Conservation (phyloP, 2,329 filamentous ascomycete species). For the Cercospora sp. region DNA sequence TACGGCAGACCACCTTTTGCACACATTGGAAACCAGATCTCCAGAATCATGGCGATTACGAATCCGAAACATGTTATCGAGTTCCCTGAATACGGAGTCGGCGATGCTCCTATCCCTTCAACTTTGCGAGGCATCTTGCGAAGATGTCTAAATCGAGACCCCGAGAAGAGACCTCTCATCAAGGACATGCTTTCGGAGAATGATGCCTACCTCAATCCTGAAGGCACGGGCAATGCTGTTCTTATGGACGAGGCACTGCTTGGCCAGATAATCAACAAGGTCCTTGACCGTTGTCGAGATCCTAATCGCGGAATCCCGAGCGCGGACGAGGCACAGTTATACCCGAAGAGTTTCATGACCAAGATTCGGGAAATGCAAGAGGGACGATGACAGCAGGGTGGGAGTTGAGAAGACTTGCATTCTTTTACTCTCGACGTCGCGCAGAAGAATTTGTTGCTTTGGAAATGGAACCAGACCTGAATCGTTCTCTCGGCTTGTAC, state of each 20-base stretch:
- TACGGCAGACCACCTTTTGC: conserved; percentile 96
- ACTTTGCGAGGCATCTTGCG: conserved; percentile 58
- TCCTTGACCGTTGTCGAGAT: conserved; percentile 61
- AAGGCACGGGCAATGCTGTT: conserved; percentile 50
- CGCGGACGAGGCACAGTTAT: conserved; percentile 55
- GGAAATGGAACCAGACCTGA: background rate
- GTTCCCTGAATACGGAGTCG: conserved; percentile 69
- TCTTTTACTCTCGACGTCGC: conserved; percentile 3
- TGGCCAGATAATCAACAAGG: conserved; percentile 59
- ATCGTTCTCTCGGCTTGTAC: background rate
- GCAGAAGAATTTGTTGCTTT: background rate
- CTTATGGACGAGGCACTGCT: conserved; percentile 60
- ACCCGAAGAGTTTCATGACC: conserved; percentile 51
- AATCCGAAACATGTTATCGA: conserved; percentile 74
- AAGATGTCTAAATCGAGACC: conserved; percentile 61
- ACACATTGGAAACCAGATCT: conserved; percentile 84
- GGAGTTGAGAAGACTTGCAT: conserved; percentile 4
- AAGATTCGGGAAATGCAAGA: conserved; percentile 50
- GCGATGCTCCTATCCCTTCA: conserved; percentile 58
- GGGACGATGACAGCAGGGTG: conserved; percentile 22
- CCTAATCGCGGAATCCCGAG: conserved; percentile 54
- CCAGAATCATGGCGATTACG: conserved; percentile 82
- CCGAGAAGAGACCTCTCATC: conserved; percentile 58
- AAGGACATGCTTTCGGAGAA: conserved; percentile 56
- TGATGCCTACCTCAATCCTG: conserved; percentile 61